Base-by-base conservation (phyloP, 78 protist species). In the Cavenderia fasciculata region DNA sequence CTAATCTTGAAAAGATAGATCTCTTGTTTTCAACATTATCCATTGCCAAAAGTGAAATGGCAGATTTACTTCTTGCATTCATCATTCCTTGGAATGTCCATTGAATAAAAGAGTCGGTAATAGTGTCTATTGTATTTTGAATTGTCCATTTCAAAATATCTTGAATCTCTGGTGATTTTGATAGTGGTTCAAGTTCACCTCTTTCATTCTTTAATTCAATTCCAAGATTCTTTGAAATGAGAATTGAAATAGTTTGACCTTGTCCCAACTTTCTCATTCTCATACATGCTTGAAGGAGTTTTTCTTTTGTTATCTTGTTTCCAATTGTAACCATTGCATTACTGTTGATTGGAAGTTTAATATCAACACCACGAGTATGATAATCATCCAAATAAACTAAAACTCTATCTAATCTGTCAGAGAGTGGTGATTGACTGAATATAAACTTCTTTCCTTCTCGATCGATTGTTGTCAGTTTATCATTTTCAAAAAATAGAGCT, bases 331-430 rank as follows among this genome's bases (percentile, higher is more conserved):
- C 77, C 2, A 29, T 19, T 12, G 77, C 77, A 44, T 71, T 7
- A 19, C 59, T 56, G 4, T 34, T 31, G 19, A 23, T 34, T 36
- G 11, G 34, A n/a, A 71, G 44, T 56, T 33, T 27, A 56, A 71
- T 71, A 33, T 71, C 77, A 7, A 56, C 62, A 56, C 77, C 77
- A 44, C 77, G 38, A 19, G 77, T 71, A 44, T 71, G 77, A 36
- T 56, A 56, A 34, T 71, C 77, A 36, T 71, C 77, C 29, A 71
- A 44, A 56, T 71, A 71, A 6, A 44, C 56, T 18, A 56, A 2
- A 52, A 52, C 62, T 36, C 77, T 31, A 19, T 71, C 34, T 2
- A 56, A 40, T 19, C 46, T 36, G 1, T 56, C 10, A 5, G 43
- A 7, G 56, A 23, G 34, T 8, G 68, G 68, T 27, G 77, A 71